Evolutionary conservation across 2,329 filamentous ascomycete species (phyloP).

Genomic region (Phialophora tarda): DNA sequence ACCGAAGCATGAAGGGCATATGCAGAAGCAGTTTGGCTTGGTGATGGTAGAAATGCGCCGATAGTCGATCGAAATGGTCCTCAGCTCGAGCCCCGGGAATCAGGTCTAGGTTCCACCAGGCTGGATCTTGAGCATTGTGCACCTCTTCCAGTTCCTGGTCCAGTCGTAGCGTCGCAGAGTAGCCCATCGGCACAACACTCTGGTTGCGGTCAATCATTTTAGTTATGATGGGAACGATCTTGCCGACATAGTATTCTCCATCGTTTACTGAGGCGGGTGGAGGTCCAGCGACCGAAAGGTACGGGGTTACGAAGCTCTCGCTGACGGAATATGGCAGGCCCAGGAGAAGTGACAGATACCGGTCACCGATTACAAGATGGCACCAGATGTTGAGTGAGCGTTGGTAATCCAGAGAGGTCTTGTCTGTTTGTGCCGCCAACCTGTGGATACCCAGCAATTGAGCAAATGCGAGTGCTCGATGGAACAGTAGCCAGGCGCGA

Average conservation of each 20-base stretch:
- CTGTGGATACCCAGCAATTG: conserved; percentile 59
- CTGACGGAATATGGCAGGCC: conserved; percentile 57
- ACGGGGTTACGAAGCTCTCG: conserved; percentile 43
- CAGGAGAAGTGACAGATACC: conserved; percentile 59
- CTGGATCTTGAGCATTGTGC: conserved; percentile 42
- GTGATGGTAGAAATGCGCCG: conserved; percentile 50
- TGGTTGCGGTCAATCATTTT: conserved; percentile 53
- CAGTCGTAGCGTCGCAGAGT: conserved; percentile 49
- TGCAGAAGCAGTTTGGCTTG: conserved; percentile 51
- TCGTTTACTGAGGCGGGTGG: conserved; percentile 17
- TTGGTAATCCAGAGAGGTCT: conserved; percentile 40
- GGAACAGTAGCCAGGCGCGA: conserved; percentile 59
- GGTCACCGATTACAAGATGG: conserved; percentile 52
- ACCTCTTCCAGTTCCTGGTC: conserved; percentile 50
- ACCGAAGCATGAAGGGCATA: conserved; percentile 55
- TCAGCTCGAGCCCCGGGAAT: conserved; percentile 38
- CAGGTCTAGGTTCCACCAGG: conserved; percentile 43
- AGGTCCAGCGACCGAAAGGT: conserved; percentile 39
- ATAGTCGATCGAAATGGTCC: conserved; percentile 44
- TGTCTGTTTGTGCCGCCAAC: conserved; percentile 41
- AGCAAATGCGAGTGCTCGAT: conserved; percentile 59
- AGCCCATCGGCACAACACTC: conserved; percentile 44
- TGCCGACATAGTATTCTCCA: conserved; percentile 43
- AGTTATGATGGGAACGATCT: conserved; percentile 46
- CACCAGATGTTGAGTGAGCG: conserved; percentile 50